phyloP scores from a whole-genome alignment of 1,139 yeast genomes.

The Debaryomycetaceae sp. region DNA sequence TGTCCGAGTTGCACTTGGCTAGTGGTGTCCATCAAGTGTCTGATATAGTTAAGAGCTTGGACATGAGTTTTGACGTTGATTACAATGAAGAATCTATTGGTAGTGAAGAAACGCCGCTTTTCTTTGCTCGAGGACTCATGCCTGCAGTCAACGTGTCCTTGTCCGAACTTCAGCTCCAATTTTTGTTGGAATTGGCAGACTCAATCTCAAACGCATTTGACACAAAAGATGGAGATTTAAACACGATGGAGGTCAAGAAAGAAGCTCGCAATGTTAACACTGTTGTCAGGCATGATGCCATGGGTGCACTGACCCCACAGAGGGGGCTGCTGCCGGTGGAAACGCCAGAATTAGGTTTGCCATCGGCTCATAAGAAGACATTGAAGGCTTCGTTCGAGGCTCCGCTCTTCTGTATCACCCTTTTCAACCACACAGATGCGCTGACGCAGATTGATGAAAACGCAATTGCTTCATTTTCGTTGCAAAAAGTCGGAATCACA shows the following conservation, averaged over 20 bases:
- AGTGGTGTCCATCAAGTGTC: slow-evolving; percentile 38
- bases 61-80: slow-evolving; percentile 51
- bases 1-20: slow-evolving; percentile 47
- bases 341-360: slow-evolving; percentile 1
- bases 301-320: neutral
- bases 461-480: slow-evolving; percentile 51
- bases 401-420: slow-evolving; percentile 53
- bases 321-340: neutral
- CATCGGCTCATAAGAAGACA: slow-evolving; percentile 6
- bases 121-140: slow-evolving; percentile 47
- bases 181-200: slow-evolving; percentile 44
- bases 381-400: slow-evolving; percentile 47
- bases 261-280: slow-evolving; percentile 53
- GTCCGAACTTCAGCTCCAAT: slow-evolving; percentile 68
- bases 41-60: slow-evolving; percentile 61
- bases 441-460: slow-evolving; percentile 24
- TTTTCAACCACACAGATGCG: slow-evolving; percentile 48
- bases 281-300: slow-evolving; percentile 21
- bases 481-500: slow-evolving; percentile 46
- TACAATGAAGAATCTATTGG: slow-evolving; percentile 32
- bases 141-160: slow-evolving; percentile 57
- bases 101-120: slow-evolving; percentile 31
- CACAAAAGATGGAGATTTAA: slow-evolving; percentile 9
- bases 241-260: slow-evolving; percentile 43
- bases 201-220: slow-evolving; percentile 35